Percentiles rank a stretch among this genome's conserved stretches.
phyloP scores from a whole-genome alignment of 495 filamentous ascomycete species.

The Penicillium lividum region DNA sequence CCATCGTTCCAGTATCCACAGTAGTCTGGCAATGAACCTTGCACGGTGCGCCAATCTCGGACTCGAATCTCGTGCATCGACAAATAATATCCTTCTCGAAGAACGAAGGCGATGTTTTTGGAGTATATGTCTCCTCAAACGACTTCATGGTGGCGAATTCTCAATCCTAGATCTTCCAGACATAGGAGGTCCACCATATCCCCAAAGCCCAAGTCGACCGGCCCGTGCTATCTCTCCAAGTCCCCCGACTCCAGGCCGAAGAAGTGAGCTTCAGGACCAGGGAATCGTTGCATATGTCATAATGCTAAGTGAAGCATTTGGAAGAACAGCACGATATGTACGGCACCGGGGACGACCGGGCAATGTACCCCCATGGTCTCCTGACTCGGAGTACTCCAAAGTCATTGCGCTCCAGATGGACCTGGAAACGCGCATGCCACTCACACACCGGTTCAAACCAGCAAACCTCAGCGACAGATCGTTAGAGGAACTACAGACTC shows the following conservation, averaged over 20 bases:
- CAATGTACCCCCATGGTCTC: constrained; percentile 50
- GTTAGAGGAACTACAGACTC: constrained; percentile 38
- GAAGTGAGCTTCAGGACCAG: constrained; percentile 38
- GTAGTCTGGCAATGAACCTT: constrained; percentile 49
- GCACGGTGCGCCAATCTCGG: constrained; percentile 47
- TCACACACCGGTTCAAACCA: constrained; percentile 47
- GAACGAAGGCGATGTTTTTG: constrained; percentile 51
- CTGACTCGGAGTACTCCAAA: constrained; percentile 49
- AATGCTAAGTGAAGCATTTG: constrained; percentile 47
- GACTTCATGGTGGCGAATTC: constrained; percentile 47
- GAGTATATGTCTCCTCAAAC: constrained; percentile 50
- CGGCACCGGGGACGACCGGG: constrained; percentile 45
- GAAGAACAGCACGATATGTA: constrained; percentile 46
- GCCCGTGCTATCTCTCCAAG: constrained; percentile 25
- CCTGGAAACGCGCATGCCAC: constrained; percentile 48
- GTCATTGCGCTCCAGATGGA: constrained; percentile 52
- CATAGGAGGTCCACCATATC: constrained; percentile 37
- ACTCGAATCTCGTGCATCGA: constrained; percentile 27
- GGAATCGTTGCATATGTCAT: constrained; percentile 51
- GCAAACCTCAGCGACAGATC: constrained; percentile 44
- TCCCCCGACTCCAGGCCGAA: constrained; percentile 20
- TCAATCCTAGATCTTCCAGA: constrained; percentile 40
- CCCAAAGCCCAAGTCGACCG: constrained; percentile 32
- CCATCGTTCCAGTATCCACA: constrained; percentile 50
- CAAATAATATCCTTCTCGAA: constrained; percentile 31